Base-by-base conservation (phyloP, 1,139 yeast genomes). In the Hansenula sp. region DNA sequence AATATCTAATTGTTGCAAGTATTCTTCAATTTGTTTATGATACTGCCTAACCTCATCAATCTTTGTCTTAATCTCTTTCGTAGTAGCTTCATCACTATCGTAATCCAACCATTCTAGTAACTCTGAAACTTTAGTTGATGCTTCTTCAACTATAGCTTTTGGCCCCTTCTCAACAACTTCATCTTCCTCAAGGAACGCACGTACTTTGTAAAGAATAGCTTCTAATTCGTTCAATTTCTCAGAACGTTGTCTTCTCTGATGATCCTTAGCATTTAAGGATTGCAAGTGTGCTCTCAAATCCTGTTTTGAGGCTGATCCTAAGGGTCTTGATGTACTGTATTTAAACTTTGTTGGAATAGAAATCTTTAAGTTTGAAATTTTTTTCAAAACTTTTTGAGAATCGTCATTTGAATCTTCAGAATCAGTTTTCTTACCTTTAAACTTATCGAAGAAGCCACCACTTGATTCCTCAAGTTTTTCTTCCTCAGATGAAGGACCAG, bases 51-150 rank as follows among this genome's bases (percentile, higher is more conserved):
- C 51, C 9, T 55, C 58, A 2, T 55, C 55, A 12, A 61, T 53
- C 45, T 55, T 69, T 9, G 56, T 51, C 21, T 62, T 59, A 29
- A 68, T 53, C 36, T 58, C 55, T 42, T 65, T 66, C 32, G 71
- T 44, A 1, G 69, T 48, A 1, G 87, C 75, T 25, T 66, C 68
- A 42, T 79, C 85, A 40, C 87, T 75, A 19, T 82, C 90, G 50
- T 75, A 79, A 41, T 87, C 95, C 29, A 88, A 66, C 96, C 96
- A 87, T 47, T 84, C 94, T 39, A 84, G 64, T 20, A 71, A 64
- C 20, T 78, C 81, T 25, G 66, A 48, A 2, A 82, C 72, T 3
- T 62, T 32, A 0, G 58, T 56, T 2, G 69, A 50, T 6, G 74
- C 66, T 10, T 57, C 56, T 5, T 62, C 65, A 3, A 69, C 39